Evolutionary conservation across 305 asterid genomes (phyloP).

Genomic region (Fraxinus floribunda): DNA sequence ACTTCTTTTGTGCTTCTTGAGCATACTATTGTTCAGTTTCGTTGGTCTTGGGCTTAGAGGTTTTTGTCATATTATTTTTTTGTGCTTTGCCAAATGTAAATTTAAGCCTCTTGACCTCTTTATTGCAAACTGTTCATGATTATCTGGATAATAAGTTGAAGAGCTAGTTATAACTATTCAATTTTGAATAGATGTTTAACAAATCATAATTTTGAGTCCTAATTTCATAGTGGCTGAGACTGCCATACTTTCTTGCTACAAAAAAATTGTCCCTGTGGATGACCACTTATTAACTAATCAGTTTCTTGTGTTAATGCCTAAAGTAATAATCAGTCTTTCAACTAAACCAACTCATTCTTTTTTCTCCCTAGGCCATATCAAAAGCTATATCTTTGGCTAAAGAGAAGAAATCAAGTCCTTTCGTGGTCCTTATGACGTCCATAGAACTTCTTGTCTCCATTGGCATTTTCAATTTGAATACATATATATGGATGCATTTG

Average conservation of each 20-base stretch:
- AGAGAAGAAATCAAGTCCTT: not conserved
- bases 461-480: not conserved
- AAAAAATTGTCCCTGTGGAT: not conserved
- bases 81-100: not conserved
- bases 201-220: slow-evolving; percentile 4
- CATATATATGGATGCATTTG: not conserved
- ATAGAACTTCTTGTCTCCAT: not conserved
- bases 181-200: not conserved
- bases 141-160: not conserved
- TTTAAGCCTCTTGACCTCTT: not conserved
- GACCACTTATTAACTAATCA: not conserved
- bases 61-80: not conserved
- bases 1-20: not conserved
- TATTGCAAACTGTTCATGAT: slow-evolving; percentile 4
- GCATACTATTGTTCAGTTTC: not conserved
- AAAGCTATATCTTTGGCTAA: not conserved
- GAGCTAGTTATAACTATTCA: not conserved
- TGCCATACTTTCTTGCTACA: not conserved
- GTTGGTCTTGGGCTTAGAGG: not conserved
- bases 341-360: not conserved
- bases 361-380: not conserved
- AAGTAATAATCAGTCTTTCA: not conserved
- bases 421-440: not conserved
- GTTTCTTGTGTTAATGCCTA: not conserved
- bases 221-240: not conserved